Conservation (phyloP, 805 yeast species). For the Cyberlindnera petersonii region DNA sequence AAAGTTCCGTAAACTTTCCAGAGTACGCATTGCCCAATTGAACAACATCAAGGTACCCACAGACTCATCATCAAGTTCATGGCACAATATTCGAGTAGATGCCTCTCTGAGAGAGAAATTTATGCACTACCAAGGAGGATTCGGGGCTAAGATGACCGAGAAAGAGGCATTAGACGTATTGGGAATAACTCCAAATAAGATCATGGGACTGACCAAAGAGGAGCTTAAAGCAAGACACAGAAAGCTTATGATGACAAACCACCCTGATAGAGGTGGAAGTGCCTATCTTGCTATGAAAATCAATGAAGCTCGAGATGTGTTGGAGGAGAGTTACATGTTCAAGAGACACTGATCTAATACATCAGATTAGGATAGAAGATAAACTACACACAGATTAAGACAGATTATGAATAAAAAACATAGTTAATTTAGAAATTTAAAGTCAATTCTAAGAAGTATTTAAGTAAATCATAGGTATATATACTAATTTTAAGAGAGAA, state of each 20-base stretch:
- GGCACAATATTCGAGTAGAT: conserved; percentile 17
- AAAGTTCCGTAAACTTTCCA: conserved; percentile 31
- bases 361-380: too few species aligned
- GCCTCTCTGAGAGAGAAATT: conserved; percentile 28
- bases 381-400: too few species aligned
- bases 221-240: conserved; percentile 70
- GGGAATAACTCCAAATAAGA: conserved; percentile 53
- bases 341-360: conserved; percentile 14
- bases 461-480: too few species aligned
- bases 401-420: too few species aligned
- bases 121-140: conserved; percentile 54
- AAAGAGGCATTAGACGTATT: conserved; percentile 65
- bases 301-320: conserved; percentile 77
- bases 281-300: conserved; percentile 78
- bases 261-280: conserved; percentile 89
- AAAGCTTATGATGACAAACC: conserved; percentile 72
- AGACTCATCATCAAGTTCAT: conserved; percentile 4
- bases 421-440: neutral
- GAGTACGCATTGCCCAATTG: conserved; percentile 36
- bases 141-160: conserved; percentile 61
- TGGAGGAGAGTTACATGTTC: conserved; percentile 58
- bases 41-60: conserved; percentile 32
- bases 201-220: conserved; percentile 43
- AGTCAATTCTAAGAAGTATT: neutral
- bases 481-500: too few species aligned